Evolutionary conservation across 2,329 filamentous ascomycete genomes (phyloP).

Genomic region (Pseudonectria buxi): DNA sequence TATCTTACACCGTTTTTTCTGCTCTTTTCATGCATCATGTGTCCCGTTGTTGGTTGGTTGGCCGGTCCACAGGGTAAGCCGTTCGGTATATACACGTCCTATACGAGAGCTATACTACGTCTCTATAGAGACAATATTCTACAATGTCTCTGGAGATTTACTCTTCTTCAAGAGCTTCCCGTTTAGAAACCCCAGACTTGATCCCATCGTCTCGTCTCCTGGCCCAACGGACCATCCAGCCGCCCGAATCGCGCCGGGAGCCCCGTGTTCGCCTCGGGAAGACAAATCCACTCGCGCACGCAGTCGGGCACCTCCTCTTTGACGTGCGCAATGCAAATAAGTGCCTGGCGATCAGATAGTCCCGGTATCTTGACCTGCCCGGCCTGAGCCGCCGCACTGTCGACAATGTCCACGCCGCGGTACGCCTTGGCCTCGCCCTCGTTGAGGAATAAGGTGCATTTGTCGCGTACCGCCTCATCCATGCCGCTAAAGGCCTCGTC

Average conservation of each 20-base stretch:
- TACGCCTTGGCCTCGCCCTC: constrained; percentile 48
- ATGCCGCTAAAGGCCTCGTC: constrained; percentile 88
- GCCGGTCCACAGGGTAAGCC: no score
- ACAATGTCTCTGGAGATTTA: no score
- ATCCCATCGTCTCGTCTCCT: constrained; percentile 52
- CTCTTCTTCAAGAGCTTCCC: no score
- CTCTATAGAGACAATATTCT: no score
- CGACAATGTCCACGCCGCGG: constrained; percentile 31
- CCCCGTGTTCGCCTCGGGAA: constrained; percentile 67
- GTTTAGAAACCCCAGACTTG: constrained; percentile 52
- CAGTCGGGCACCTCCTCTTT: constrained; percentile 83
- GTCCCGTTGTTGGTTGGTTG: no score
- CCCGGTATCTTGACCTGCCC: constrained; percentile 51
- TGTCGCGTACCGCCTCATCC: constrained; percentile 74
- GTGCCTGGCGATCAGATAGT: constrained; percentile 63
- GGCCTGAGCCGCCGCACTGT: constrained; percentile 38
- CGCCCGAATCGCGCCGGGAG: constrained; percentile 56
- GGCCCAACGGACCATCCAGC: constrained; percentile 54
- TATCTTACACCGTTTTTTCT: no score
- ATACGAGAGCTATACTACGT: no score
- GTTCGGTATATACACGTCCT: no score
- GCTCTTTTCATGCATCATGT: no score
- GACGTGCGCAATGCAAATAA: constrained; percentile 89
- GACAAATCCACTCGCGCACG: constrained; percentile 76
- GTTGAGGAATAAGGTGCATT: constrained; percentile 75